phyloP scores from a whole-genome alignment of 2,329 filamentous ascomycete genomes.

The Paecilomyces sp. region DNA sequence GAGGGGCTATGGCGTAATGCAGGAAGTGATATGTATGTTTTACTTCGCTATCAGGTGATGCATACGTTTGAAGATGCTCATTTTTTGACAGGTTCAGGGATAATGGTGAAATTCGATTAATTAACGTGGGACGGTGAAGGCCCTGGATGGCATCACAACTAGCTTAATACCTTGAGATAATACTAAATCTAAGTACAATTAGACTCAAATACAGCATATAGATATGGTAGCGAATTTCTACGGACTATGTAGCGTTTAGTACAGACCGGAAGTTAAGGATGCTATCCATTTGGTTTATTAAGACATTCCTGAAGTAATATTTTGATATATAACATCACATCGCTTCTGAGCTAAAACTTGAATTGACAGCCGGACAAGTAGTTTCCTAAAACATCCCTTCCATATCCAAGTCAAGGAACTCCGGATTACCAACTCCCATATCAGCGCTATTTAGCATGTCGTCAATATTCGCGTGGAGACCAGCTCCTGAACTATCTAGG shows the following conservation, averaged over 20 bases:
- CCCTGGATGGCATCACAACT: neutral
- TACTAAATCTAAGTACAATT: neutral
- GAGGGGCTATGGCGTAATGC: neutral
- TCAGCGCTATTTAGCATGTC: conserved; percentile 37
- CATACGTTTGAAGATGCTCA: neutral
- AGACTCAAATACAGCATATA: too few relatives aligned
- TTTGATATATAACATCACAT: neutral
- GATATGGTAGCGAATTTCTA: too few relatives aligned
- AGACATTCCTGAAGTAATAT: neutral
- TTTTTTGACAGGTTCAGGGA: neutral
- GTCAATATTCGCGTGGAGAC: conserved; percentile 31
- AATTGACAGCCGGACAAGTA: neutral
- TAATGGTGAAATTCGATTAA: neutral
- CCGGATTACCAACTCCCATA: conserved; percentile 37
- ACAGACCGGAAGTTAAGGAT: too few relatives aligned
- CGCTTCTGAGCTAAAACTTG: neutral
- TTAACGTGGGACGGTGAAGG: neutral
- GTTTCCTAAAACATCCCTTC: conserved; percentile 33
- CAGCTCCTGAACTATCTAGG: conserved; percentile 15
- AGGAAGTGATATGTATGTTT: neutral
- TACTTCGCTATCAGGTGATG: neutral
- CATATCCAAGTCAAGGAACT: conserved; percentile 39
- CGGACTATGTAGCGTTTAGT: too few relatives aligned
- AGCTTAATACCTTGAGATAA: neutral
- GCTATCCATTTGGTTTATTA: neutral